Conservation (phyloP, 306 rosid genomes). For the Quercus variabilis region DNA sequence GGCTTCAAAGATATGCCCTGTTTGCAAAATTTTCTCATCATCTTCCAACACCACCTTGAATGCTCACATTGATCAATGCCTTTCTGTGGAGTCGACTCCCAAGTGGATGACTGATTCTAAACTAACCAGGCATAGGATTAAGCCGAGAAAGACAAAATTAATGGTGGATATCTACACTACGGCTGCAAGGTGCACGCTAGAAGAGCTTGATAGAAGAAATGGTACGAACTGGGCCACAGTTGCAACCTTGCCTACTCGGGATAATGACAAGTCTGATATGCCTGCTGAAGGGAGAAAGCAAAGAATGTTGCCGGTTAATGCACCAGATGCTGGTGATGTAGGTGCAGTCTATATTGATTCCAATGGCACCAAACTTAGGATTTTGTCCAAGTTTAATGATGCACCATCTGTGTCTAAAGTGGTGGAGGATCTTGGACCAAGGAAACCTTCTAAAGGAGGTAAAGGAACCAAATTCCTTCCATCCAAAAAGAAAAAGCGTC, state of each 20-base stretch:
- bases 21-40: slow-evolving; percentile 57
- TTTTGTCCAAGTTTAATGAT: slow-evolving; percentile 45
- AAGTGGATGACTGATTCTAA: slow-evolving; percentile 40
- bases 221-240: slow-evolving; percentile 52
- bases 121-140: slow-evolving; percentile 39
- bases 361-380: slow-evolving; percentile 51
- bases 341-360: slow-evolving; percentile 54
- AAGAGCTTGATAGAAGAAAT: slow-evolving; percentile 58
- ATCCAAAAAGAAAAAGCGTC: slow-evolving; percentile 42
- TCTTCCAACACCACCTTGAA: slow-evolving; percentile 62
- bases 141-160: slow-evolving; percentile 51
- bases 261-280: slow-evolving; percentile 29
- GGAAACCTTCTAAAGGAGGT: slow-evolving; percentile 31
- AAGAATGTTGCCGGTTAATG: slow-evolving; percentile 18
- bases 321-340: slow-evolving; percentile 32
- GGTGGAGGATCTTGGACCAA: slow-evolving; percentile 34
- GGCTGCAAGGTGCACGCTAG: slow-evolving; percentile 47
- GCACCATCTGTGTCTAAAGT: slow-evolving; percentile 22
- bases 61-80: slow-evolving; percentile 68
- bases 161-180: slow-evolving; percentile 57
- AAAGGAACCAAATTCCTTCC: slow-evolving; percentile 36
- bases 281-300: slow-evolving; percentile 34
- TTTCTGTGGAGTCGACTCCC: slow-evolving; percentile 49
- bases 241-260: slow-evolving; percentile 31
- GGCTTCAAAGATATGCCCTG: slow-evolving; percentile 63